Conservation (phyloP, 1,284 basidiomycete genomes). For the Malassezia psittaci region DNA sequence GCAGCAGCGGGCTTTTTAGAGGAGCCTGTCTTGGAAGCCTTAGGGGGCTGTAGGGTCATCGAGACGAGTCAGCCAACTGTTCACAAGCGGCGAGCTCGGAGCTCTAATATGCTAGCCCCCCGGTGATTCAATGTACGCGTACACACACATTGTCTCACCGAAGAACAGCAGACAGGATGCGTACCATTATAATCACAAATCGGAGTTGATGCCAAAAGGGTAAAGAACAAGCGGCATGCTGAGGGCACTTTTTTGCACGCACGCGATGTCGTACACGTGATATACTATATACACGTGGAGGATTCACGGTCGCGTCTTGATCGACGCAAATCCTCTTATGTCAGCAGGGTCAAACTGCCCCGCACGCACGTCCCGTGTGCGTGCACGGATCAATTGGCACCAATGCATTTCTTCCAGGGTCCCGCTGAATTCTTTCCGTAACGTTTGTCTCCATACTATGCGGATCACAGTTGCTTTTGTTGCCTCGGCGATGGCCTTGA, state of each 20-base stretch:
- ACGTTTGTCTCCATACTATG: background rate
- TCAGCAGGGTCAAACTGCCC: background rate
- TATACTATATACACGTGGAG: conserved; percentile 1
- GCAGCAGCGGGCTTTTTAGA: conserved; percentile 41
- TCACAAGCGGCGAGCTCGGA: conserved; percentile 29
- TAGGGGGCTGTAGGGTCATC: conserved; percentile 44
- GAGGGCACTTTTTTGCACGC: background rate
- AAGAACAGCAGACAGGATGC: conserved; percentile 10
- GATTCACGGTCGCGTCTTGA: background rate
- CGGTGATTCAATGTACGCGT: background rate
- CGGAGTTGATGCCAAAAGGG: background rate
- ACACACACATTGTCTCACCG: background rate
- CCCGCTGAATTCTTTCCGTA: too few species aligned
- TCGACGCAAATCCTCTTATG: background rate
- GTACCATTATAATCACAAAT: conserved; percentile 12
- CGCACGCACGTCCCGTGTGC: background rate
- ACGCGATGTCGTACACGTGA: background rate
- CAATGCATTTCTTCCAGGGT: background rate
- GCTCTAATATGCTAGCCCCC: conserved; percentile 26
- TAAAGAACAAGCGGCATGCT: background rate
- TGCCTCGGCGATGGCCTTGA: conserved; percentile 19
- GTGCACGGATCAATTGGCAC: conserved; percentile 2
- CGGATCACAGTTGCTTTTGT: background rate
- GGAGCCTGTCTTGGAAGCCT: conserved; percentile 40
- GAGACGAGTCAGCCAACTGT: conserved; percentile 42